Conservation (phyloP, 1,284 basidiomycete species). For the Wallemia ichthyophaga region DNA sequence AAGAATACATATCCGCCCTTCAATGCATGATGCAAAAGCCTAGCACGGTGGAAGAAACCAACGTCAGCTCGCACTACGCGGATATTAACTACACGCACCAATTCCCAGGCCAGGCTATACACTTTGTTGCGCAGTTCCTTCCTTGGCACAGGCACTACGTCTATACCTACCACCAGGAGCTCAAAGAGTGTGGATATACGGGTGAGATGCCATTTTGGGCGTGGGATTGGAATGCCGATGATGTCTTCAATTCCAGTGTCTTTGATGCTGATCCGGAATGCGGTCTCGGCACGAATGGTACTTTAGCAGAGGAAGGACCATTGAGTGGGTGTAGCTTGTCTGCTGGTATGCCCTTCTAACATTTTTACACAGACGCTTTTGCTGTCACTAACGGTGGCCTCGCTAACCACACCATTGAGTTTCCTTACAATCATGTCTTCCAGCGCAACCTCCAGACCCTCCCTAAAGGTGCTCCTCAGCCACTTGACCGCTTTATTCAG, state of each 20-base stretch:
- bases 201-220: neutral
- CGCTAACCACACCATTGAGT: neutral
- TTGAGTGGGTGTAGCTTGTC: too few species aligned
- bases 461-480: neutral
- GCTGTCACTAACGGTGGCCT: neutral
- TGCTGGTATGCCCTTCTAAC: too few species aligned
- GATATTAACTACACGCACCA: neutral
- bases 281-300: neutral
- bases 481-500: neutral
- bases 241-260: neutral
- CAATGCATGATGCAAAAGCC: neutral
- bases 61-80: neutral
- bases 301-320: neutral
- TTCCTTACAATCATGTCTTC: neutral
- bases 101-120: neutral
- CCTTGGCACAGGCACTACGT: neutral
- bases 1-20: neutral
- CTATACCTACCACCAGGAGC: neutral
- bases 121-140: neutral
- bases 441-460: neutral
- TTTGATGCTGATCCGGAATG: neutral
- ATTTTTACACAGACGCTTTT: neutral
- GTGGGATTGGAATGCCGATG: neutral
- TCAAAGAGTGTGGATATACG: neutral
- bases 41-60: neutral